These are phyloP conservation scores for Posidonia australis DNA, from an alignment of 106 monocot species.

Conservation along the genomic window DNA sequence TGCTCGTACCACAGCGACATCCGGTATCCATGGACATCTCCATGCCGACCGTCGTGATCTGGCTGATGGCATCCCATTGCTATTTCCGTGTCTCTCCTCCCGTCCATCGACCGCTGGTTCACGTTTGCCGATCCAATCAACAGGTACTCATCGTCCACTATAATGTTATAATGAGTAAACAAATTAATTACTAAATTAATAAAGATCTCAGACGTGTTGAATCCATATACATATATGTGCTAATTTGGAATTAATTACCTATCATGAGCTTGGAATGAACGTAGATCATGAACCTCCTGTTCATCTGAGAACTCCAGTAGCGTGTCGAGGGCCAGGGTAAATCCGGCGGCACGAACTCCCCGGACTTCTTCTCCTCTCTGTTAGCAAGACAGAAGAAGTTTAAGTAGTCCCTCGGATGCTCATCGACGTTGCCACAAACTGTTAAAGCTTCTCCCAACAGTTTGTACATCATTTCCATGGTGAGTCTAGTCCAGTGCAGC, in stretches of 20 bases:
- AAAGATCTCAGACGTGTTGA: too few species aligned
- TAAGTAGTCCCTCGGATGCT: constrained; percentile 41
- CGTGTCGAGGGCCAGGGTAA: constrained; percentile 9
- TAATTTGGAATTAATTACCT: too few species aligned
- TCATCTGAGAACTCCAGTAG: constrained; percentile 34
- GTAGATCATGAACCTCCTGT: constrained; percentile 61
- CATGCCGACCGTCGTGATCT: background rate
- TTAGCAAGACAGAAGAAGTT: constrained; percentile 62
- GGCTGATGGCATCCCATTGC: constrained; percentile 40
- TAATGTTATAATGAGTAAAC: background rate
- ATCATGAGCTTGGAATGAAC: constrained; percentile 66
- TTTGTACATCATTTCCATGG: constrained; percentile 50
- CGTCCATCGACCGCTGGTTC: constrained; percentile 63
- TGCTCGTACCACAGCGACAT: constrained; percentile 52
- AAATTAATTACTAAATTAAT: too few species aligned
- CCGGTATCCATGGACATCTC: constrained; percentile 32
- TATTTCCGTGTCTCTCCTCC: constrained; percentile 45
- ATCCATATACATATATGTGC: too few species aligned
- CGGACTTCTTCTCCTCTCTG: constrained; percentile 22
- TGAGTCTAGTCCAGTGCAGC: constrained; percentile 49
- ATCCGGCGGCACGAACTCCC: constrained; percentile 21
- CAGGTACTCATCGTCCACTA: constrained; percentile 47
- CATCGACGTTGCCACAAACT: constrained; percentile 1
- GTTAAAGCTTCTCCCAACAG: constrained; percentile 28
- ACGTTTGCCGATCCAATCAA: constrained; percentile 49